Evolutionary conservation across 2,329 filamentous ascomycete species (phyloP).

Genomic region (Pseudogymnoascus sp.): DNA sequence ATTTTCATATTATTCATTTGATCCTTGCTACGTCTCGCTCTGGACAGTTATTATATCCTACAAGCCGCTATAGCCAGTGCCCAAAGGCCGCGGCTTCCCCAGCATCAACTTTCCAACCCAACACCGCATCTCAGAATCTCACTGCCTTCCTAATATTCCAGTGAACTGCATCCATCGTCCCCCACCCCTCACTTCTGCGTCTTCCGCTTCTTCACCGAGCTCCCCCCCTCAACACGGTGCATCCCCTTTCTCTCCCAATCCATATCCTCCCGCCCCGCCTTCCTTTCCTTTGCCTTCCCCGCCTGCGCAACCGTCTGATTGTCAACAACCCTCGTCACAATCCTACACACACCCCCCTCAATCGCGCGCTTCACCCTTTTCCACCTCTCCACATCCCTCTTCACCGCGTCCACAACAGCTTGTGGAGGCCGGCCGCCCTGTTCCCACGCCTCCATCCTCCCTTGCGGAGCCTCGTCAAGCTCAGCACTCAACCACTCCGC

Average conservation of each 20-base stretch:
- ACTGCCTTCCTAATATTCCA: neutral
- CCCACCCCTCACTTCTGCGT: neutral
- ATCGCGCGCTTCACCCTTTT: neutral
- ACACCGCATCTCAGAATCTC: neutral
- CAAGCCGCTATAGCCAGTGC: no score
- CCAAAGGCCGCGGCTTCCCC: no score
- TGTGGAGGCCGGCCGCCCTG: no score
- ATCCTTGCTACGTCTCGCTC: neutral
- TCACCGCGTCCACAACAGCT: neutral
- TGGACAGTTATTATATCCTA: constrained; percentile 20
- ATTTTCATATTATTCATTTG: neutral
- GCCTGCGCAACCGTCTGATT: neutral
- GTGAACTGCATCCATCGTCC: no score
- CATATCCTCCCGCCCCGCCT: neutral
- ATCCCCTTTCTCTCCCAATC: neutral
- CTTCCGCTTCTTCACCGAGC: neutral
- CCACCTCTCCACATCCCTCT: neutral
- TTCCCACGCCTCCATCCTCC: neutral
- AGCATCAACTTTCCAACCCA: neutral
- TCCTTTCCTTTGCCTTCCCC: neutral
- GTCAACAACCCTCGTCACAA: neutral
- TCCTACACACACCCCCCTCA: neutral
- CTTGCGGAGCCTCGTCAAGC: neutral
- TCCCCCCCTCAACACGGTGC: neutral
- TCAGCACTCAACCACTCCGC: neutral